Evolutionary conservation across 2,329 filamentous ascomycete genomes (phyloP), one percentile per base, ranked within the genome.

Genomic region (Fusarium nurragi): DNA sequence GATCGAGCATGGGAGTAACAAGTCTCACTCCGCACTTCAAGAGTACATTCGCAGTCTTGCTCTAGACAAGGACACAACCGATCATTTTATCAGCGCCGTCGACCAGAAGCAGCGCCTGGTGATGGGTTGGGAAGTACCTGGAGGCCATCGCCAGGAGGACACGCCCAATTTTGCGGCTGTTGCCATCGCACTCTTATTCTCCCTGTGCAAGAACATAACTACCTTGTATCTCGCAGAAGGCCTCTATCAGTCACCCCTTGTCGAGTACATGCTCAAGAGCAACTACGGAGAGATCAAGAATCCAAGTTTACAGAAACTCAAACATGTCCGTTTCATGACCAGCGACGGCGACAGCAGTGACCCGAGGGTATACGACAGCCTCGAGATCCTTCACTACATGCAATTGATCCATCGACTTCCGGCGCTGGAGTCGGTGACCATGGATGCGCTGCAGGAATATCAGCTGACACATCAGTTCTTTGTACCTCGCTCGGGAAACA

Each of bases 41-140:
- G 3, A 10, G n/a, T 52, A 46, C 18, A 30, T 23, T 5, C 22
- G 30, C 7, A 2, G 1, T 3, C 19, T 52, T 13, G 3, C 19
- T 1, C 1, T 37, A 10, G 0, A 34, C 14, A 16, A 14, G 0
- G 0, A 21, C 21, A 13, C 1, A 0, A 34, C 30, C 16, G 10
- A 12, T 6, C 13, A 28, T 14, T 34, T 34, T 6, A n/a, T 34
- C 8, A 16, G 8, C 16, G 30, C 16, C n/a, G 16, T 34, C 7
- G 30, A 34, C 30, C 7, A n/a, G 6, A 34, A 18, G n/a, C 32
- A 16, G 14, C 16, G 16, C n/a, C 16, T 5, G 16, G 32, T 34
- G 16, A 34, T 34, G 16, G 4, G n/a, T 16, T n/a, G 32, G 32
- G 7, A 34, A 10, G 16, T 6, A 34, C 16, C 14, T 16, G 32